These are phyloP conservation scores for Ceratobasidium papillatum DNA, from an alignment of 1,284 basidiomycete genomes.

Conservation along the genomic window DNA sequence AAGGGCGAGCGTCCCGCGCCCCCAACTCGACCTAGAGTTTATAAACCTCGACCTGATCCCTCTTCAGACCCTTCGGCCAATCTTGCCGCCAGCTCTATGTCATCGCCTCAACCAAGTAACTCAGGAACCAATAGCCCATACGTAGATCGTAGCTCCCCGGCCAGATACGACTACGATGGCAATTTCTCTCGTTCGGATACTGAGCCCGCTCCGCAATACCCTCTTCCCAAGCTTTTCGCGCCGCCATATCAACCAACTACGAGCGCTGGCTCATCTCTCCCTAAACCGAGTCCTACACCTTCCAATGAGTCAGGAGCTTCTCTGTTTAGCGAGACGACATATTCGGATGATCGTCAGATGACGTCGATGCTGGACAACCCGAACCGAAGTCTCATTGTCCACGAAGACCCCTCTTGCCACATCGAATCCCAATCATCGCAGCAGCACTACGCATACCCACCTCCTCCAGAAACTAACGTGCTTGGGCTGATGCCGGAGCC, in stretches of 20 bases:
- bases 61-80: too few relatives aligned
- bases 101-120: too few relatives aligned
- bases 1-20: background rate
- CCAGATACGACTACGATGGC: background rate
- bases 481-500: background rate
- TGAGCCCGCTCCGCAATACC: background rate
- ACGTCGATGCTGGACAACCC: background rate
- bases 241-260: background rate
- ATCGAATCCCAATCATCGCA: background rate
- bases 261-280: background rate
- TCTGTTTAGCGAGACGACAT: too few relatives aligned
- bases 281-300: background rate
- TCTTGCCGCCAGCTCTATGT: too few relatives aligned
- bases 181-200: background rate
- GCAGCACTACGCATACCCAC: background rate
- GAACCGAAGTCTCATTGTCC: background rate
- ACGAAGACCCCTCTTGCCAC: background rate
- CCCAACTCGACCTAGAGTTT: background rate
- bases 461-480: background rate
- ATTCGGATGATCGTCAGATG: background rate
- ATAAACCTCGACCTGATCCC: background rate
- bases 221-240: background rate
- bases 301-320: background rate
- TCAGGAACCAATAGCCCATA: too few relatives aligned
- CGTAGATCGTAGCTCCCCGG: too few relatives aligned